These are phyloP conservation scores for Naganishia sp. DNA, from an alignment of 1,284 basidiomycete species.

Conservation along the genomic window DNA sequence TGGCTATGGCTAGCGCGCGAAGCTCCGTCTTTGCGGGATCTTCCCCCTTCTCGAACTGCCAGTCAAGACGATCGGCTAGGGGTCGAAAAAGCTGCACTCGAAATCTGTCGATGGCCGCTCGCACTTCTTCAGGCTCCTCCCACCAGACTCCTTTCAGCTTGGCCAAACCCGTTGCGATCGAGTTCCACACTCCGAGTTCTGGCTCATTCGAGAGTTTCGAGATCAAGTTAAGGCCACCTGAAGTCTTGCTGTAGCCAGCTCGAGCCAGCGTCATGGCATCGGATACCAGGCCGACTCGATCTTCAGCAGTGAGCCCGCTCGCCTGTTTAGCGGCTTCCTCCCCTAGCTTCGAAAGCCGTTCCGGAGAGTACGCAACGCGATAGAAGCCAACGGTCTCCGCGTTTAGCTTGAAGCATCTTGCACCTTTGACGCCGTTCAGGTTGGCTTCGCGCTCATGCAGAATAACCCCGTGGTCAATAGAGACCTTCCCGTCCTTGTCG, in stretches of 20 bases:
- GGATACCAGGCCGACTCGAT: slow-evolving; percentile 77
- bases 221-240: slow-evolving; percentile 71
- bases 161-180: slow-evolving; percentile 56
- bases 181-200: slow-evolving; percentile 60
- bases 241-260: slow-evolving; percentile 74
- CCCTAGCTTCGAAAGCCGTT: slow-evolving; percentile 76
- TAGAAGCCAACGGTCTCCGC: slow-evolving; percentile 86
- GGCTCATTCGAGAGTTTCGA: slow-evolving; percentile 67
- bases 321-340: slow-evolving; percentile 69
- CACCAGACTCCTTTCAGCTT: slow-evolving; percentile 74
- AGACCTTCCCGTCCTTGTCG: slow-evolving; percentile 61
- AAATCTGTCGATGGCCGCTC: slow-evolving; percentile 66
- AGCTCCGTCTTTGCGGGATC: slow-evolving; percentile 71
- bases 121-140: slow-evolving; percentile 69
- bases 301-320: slow-evolving; percentile 73
- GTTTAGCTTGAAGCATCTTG: slow-evolving; percentile 81
- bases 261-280: slow-evolving; percentile 78
- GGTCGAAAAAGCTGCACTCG: slow-evolving; percentile 75
- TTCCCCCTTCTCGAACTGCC: slow-evolving; percentile 71
- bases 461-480: slow-evolving; percentile 66
- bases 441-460: slow-evolving; percentile 68
- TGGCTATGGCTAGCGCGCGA: slow-evolving; percentile 72
- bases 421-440: slow-evolving; percentile 62
- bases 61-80: slow-evolving; percentile 75
- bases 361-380: slow-evolving; percentile 83